Conservation (phyloP, 176 grass and related monocot species). For the Avena atlantica region DNA sequence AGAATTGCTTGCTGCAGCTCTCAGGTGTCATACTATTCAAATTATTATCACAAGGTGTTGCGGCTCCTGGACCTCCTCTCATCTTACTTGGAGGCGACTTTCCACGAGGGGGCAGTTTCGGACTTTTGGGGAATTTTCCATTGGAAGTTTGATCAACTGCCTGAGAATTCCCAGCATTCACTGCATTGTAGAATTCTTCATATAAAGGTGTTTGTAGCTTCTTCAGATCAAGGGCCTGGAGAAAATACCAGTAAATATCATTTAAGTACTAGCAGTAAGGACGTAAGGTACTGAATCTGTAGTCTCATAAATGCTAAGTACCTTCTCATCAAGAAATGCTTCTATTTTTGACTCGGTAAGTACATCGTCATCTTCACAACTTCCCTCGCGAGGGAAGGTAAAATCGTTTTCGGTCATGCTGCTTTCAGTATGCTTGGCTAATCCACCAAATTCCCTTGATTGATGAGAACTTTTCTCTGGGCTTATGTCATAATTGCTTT, state of each 20-base stretch:
- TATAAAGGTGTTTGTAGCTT: slow-evolving; percentile 96
- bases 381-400: slow-evolving; percentile 66
- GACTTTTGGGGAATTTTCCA: slow-evolving; percentile 60
- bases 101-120: slow-evolving; percentile 68
- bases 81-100: slow-evolving; percentile 75
- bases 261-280: slow-evolving; percentile 23
- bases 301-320: slow-evolving; percentile 44
- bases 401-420: slow-evolving; percentile 63
- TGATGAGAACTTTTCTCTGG: slow-evolving; percentile 50
- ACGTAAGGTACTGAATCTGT: slow-evolving; percentile 12
- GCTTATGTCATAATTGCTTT: slow-evolving; percentile 68
- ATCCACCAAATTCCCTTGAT: slow-evolving; percentile 55
- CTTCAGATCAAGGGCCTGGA: slow-evolving; percentile 94
- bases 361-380: slow-evolving; percentile 83
- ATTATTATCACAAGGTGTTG: slow-evolving; percentile 58
- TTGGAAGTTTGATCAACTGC: slow-evolving; percentile 63
- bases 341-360: slow-evolving; percentile 92
- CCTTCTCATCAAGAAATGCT: slow-evolving; percentile 96
- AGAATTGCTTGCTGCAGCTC: slow-evolving; percentile 68
- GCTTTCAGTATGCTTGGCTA: slow-evolving; percentile 52
- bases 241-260: slow-evolving; percentile 35
- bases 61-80: slow-evolving; percentile 34
- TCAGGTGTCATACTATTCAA: slow-evolving; percentile 60
- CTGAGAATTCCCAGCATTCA: slow-evolving; percentile 62
- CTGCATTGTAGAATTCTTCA: slow-evolving; percentile 94